A percentile compares a stretch with the other conserved stretches of the same genome.
Evolutionary conservation across 2,329 filamentous ascomycete species (phyloP).

Genomic region (Penicillium sp.): DNA sequence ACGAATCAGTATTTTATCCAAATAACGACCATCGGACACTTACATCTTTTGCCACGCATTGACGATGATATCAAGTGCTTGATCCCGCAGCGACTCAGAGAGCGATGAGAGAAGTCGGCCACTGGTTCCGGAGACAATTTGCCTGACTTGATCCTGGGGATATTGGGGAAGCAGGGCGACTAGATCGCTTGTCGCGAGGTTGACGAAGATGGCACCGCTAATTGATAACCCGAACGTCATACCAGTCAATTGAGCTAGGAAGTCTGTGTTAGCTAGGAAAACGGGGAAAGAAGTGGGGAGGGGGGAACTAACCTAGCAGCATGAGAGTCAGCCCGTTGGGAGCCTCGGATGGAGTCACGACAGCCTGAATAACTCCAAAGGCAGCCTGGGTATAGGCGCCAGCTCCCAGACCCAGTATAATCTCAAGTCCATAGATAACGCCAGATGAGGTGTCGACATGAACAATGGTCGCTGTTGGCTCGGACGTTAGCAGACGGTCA

Average conservation of each 20-base stretch:
- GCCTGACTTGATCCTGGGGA: background rate
- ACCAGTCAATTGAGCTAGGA: background rate
- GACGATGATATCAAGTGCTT: background rate
- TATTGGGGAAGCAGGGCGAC: background rate
- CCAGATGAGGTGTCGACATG: constrained; percentile 1
- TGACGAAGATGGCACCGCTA: constrained; percentile 1
- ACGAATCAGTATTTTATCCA: background rate
- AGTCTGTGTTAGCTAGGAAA: background rate
- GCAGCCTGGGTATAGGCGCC: constrained; percentile 6
- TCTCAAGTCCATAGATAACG: constrained; percentile 4
- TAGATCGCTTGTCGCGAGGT: background rate
- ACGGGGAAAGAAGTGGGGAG: too few species aligned
- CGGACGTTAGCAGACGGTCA: background rate
- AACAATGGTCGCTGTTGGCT: background rate
- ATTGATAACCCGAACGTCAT: background rate
- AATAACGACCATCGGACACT: background rate
- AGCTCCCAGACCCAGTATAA: constrained; percentile 14
- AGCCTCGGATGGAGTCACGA: background rate
- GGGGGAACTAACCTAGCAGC: background rate
- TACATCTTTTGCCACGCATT: background rate
- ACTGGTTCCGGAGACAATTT: constrained; percentile 1
- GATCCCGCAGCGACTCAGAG: background rate
- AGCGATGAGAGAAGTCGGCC: background rate
- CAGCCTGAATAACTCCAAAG: background rate
- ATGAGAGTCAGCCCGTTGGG: constrained; percentile 1